Percentiles rank a stretch among this genome's conserved stretches.
phyloP scores from a whole-genome alignment of 2,329 filamentous ascomycete species.

The Cladosporium colombiae region DNA sequence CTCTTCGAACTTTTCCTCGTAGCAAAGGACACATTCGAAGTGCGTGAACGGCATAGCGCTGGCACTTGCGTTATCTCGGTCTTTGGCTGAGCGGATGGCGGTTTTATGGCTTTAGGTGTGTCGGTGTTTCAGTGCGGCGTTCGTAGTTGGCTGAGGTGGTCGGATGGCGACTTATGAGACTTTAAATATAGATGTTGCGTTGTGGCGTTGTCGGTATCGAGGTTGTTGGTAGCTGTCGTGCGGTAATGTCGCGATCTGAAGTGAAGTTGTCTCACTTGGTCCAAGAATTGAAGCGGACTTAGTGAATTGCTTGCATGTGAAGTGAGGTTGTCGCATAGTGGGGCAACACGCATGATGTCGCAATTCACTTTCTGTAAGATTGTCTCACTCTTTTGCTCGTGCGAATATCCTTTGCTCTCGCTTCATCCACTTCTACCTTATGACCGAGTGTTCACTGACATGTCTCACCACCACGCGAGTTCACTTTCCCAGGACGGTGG shows the following conservation, averaged over 20 bases:
- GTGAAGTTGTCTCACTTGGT: neutral
- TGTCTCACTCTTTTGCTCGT: neutral
- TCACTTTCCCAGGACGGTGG: neutral
- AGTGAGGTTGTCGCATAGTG: neutral
- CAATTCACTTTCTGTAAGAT: neutral
- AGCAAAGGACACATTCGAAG: conserved; percentile 1
- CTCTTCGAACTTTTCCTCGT: neutral
- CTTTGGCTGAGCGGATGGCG: neutral
- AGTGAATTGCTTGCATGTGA: neutral
- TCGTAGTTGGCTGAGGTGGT: neutral
- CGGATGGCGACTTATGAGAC: neutral
- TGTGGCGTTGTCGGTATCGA: neutral
- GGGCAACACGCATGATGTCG: neutral
- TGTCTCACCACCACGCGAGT: neutral
- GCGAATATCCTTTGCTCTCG: neutral
- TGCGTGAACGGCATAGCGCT: neutral
- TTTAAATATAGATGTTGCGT: neutral
- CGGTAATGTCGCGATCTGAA: neutral
- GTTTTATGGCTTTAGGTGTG: neutral
- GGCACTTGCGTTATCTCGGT: neutral
- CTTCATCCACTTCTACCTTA: neutral
- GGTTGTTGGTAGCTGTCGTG: neutral
- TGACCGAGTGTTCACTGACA: neutral
- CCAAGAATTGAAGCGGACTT: neutral
- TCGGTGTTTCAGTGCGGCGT: neutral